Evolutionary conservation across 805 yeast species (phyloP).

Genomic region (Starmerella apis): DNA sequence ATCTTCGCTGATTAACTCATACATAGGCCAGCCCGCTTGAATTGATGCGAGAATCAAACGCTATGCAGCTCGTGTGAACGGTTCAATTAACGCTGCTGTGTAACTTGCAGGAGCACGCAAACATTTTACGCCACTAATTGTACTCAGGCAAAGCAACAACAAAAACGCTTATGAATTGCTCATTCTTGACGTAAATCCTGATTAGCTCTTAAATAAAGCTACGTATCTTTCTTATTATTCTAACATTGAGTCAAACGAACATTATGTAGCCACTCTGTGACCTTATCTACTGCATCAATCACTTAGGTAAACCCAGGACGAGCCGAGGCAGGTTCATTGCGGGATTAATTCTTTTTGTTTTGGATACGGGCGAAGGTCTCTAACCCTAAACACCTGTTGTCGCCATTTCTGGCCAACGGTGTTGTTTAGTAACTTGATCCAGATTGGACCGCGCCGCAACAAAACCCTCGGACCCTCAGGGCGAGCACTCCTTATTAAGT

Average conservation of each 20-base stretch:
- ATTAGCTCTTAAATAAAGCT: too few species aligned
- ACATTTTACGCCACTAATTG: neutral
- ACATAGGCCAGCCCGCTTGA: neutral
- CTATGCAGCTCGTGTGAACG: too few species aligned
- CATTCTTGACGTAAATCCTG: too few species aligned
- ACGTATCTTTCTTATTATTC: too few species aligned
- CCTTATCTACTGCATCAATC: too few species aligned
- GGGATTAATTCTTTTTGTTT: neutral
- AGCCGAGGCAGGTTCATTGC: neutral
- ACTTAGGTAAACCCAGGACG: too few species aligned
- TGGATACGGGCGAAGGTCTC: neutral
- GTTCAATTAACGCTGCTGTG: neutral
- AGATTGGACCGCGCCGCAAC: conserved; percentile 1
- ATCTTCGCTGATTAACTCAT: neutral
- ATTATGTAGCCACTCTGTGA: too few species aligned
- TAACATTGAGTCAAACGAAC: too few species aligned
- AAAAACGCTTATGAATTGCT: too few species aligned
- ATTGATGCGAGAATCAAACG: neutral
- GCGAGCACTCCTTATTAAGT: conserved; percentile 5
- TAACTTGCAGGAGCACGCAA: neutral
- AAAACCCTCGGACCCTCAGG: conserved; percentile 7
- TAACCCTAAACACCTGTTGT: neutral
- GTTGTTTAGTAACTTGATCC: conserved; percentile 7
- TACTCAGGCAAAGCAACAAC: too few species aligned
- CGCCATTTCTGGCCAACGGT: neutral